Percentiles rank a stretch among this genome's conserved stretches.
Evolutionary conservation across 345 rosid genomes (phyloP).

Genomic region (Pistacia atlantica): DNA sequence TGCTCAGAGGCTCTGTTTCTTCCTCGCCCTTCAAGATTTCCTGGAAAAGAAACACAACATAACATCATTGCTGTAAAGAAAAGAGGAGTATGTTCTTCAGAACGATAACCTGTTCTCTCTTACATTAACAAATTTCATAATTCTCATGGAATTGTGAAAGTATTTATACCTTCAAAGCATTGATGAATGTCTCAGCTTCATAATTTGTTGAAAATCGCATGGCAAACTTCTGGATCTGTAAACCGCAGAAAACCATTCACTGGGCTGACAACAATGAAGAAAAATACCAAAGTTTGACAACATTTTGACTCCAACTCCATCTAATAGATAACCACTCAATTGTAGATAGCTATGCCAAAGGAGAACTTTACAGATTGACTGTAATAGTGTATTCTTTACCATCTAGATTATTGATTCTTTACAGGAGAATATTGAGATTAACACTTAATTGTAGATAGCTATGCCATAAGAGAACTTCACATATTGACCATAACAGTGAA

Average conservation of each 20-base stretch:
- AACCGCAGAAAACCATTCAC: constrained; percentile 16
- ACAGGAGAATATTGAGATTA: no score
- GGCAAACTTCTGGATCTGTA: constrained; percentile 89
- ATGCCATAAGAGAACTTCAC: not conserved
- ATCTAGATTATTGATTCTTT: no score
- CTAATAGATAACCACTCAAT: not conserved
- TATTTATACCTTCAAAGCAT: constrained; percentile 54
- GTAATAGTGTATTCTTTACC: not conserved
- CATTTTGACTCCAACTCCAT: not conserved
- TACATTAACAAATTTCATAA: not conserved
- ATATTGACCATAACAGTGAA: not conserved
- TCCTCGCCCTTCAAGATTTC: constrained; percentile 36
- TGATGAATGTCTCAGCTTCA: constrained; percentile 59
- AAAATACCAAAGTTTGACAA: constrained; percentile 12
- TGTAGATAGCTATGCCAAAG: not conserved
- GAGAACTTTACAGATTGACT: not conserved
- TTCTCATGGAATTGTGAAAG: not conserved
- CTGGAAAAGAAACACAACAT: constrained; percentile 39
- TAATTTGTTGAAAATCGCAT: constrained; percentile 53
- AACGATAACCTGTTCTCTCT: not conserved
- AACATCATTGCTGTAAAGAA: constrained; percentile 15
- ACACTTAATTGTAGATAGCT: not conserved
- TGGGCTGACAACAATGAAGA: not conserved
- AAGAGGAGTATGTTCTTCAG: constrained; percentile 5
- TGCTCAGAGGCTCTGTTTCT: constrained; percentile 36